Evolutionary conservation across 1,284 basidiomycete genomes (phyloP).

Genomic region (Trichosporon asahii): DNA sequence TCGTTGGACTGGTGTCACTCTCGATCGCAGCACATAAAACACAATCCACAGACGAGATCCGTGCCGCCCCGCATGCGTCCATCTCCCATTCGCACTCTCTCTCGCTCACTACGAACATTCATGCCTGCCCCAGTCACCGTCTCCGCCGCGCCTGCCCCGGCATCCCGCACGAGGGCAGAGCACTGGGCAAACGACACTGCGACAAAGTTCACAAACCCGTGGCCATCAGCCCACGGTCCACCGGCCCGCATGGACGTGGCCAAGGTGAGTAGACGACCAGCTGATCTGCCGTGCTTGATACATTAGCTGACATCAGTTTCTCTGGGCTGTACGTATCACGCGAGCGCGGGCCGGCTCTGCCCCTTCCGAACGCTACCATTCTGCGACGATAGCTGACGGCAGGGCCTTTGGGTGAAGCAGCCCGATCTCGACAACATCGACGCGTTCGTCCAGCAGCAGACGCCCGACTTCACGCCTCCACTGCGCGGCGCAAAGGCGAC

Average conservation of each 20-base stretch:
- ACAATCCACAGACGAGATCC: neutral
- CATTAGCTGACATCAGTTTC: conserved; percentile 16
- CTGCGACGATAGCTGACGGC: neutral
- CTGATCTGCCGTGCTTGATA: neutral
- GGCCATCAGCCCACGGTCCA: conserved; percentile 48
- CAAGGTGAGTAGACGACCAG: conserved; percentile 16
- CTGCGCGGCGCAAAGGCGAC: conserved; percentile 58
- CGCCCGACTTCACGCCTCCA: conserved; percentile 15
- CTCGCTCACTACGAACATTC: neutral
- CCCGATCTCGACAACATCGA: conserved; percentile 32
- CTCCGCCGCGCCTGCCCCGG: neutral
- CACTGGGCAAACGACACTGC: conserved; percentile 45
- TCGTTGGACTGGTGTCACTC: neutral
- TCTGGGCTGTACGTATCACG: conserved; percentile 16
- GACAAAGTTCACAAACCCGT: conserved; percentile 53
- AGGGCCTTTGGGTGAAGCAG: conserved; percentile 21
- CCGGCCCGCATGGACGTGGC: conserved; percentile 16
- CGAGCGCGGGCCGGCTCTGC: neutral
- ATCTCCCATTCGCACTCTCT: neutral
- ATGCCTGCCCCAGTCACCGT: conserved; percentile 5
- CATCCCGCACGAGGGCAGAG: conserved; percentile 13
- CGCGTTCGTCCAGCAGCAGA: conserved; percentile 15
- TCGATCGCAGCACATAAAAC: neutral
- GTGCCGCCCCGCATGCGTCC: neutral
- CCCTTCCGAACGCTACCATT: too few species aligned